These are phyloP conservation scores for Rubroboletus satanas DNA, from an alignment of 768 basidiomycete species.

Conservation along the genomic window DNA sequence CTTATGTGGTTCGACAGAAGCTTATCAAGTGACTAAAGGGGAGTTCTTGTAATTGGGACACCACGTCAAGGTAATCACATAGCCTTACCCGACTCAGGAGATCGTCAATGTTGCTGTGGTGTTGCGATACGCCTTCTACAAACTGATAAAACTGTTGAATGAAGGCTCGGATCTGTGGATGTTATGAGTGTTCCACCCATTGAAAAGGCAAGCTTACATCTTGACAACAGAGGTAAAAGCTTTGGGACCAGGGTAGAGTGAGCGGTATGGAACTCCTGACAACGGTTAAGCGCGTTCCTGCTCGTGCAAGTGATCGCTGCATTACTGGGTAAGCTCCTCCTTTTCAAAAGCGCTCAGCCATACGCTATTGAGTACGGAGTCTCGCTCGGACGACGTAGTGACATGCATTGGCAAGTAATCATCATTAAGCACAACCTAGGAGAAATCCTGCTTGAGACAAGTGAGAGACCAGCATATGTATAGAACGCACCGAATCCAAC, in stretches of 20 bases:
- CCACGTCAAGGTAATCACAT: neutral
- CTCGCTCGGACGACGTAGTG: conserved; percentile 56
- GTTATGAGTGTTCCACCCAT: neutral
- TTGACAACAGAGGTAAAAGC: conserved; percentile 93
- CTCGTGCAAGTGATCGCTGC: neutral
- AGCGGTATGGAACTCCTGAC: conserved; percentile 61
- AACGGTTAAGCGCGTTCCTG: conserved; percentile 1
- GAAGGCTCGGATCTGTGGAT: conserved; percentile 70
- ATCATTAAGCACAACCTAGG: conserved; percentile 77
- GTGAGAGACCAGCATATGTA: neutral
- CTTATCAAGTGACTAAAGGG: conserved; percentile 73
- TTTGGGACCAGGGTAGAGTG: conserved; percentile 89
- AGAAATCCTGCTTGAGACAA: neutral
- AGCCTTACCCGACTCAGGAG: conserved; percentile 73
- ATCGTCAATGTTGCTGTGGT: conserved; percentile 89
- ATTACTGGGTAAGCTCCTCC: conserved; percentile 53
- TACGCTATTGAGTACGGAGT: conserved; percentile 71
- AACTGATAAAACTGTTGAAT: conserved; percentile 96
- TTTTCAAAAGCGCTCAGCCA: conserved; percentile 76
- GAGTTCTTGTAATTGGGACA: conserved; percentile 1
- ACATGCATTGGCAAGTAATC: conserved; percentile 87
- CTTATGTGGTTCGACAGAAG: conserved; percentile 76
- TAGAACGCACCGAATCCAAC: conserved; percentile 67
- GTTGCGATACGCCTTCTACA: conserved; percentile 90
- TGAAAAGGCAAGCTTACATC: conserved; percentile 45